A percentile compares a stretch with the other conserved stretches of the same genome.
Conservation (phyloP, 345 rosid genomes). For the Garcia nutans region DNA sequence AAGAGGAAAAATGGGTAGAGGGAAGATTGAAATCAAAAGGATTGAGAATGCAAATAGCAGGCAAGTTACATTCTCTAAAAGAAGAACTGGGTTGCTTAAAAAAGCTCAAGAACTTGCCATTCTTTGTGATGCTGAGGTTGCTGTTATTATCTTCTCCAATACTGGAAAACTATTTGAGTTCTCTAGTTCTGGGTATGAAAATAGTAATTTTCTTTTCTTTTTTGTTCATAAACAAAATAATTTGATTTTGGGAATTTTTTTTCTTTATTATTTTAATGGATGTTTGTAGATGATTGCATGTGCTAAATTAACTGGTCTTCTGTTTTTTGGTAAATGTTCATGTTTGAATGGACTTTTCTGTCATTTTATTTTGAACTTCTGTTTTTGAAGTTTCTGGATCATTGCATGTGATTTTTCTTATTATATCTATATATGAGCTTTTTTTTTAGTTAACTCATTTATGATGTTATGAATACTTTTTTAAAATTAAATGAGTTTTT, state of each 20-base stretch:
- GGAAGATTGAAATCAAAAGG: constrained; percentile 90
- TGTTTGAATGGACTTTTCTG: constrained; percentile 1
- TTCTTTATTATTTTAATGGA: constrained; percentile 24
- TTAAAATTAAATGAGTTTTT: neutral
- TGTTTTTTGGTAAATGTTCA: neutral
- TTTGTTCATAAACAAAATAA: neutral
- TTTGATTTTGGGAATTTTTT: neutral
- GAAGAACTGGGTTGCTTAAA: constrained; percentile 87
- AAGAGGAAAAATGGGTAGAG: constrained; percentile 64
- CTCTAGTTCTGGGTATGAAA: constrained; percentile 65
- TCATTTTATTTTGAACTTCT: neutral
- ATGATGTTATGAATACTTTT: neutral
- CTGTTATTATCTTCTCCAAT: constrained; percentile 85
- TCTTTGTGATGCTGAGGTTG: constrained; percentile 94
- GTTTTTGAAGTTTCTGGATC: neutral
- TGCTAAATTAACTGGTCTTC: constrained; percentile 1
- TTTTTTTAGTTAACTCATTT: neutral
- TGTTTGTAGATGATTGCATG: constrained; percentile 10
- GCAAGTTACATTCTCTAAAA: constrained; percentile 94
- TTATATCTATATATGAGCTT: neutral
- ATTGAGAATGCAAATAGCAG: constrained; percentile 94
- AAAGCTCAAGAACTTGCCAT: constrained; percentile 86
- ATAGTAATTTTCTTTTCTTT: neutral
- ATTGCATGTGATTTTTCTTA: constrained; percentile 10
- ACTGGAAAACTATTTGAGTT: constrained; percentile 91